These are phyloP conservation scores for Lichtheimia hyalospora DNA, from an alignment of 371 early-diverging fungal species.

Conservation along the genomic window DNA sequence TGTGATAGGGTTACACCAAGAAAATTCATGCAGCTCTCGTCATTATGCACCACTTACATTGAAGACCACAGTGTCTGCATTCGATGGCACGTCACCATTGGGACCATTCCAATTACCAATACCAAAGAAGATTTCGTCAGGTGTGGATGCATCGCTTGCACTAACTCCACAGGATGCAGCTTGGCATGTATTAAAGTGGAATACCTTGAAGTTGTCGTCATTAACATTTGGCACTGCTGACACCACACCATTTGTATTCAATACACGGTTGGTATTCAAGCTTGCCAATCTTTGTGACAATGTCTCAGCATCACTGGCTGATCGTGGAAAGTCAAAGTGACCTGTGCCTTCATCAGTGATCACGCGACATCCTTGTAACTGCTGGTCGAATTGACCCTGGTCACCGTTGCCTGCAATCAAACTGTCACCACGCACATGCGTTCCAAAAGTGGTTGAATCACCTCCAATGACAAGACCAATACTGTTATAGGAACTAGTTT, in stretches of 20 bases:
- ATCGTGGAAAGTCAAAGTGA: no score
- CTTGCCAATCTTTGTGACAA: no score
- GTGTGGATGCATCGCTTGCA: no score
- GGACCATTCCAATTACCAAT: conserved; percentile 20
- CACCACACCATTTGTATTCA: no score
- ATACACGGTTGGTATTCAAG: no score
- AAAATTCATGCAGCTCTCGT: not conserved
- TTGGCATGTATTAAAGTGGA: conserved; percentile 11
- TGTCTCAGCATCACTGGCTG: no score
- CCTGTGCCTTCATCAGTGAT: no score
- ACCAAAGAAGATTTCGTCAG: conserved; percentile 5
- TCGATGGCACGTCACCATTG: not conserved
- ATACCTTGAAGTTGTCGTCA: not conserved
- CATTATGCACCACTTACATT: conserved; percentile 8
- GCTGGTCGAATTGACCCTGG: not conserved
- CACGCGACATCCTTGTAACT: no score
- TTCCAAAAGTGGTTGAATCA: not conserved
- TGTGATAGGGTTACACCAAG: not conserved
- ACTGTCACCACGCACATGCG: conserved; percentile 14
- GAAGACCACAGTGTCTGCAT: conserved; percentile 10
- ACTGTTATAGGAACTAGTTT: not conserved
- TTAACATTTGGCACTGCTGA: no score
- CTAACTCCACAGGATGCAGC: no score
- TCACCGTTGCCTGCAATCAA: conserved; percentile 1
- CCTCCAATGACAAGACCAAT: conserved; percentile 13